Percentiles rank a stretch among this genome's conserved stretches.
phyloP scores from a whole-genome alignment of 169 alveolate genomes.

The Perkinsus marinus region DNA sequence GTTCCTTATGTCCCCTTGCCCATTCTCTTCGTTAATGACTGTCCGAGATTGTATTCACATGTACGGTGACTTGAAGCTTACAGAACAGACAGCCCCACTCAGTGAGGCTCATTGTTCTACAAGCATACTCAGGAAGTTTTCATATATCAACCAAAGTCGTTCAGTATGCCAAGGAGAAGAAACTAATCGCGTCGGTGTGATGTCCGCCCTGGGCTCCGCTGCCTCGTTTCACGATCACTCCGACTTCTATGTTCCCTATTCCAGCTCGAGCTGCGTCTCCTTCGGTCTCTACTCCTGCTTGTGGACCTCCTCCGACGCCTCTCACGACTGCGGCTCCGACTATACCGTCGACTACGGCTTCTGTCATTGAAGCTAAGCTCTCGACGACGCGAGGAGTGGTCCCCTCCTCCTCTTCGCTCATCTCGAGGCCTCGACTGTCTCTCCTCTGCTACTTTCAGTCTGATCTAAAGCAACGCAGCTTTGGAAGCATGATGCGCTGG shows the following conservation, averaged over 20 bases:
- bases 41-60: too few relatives aligned
- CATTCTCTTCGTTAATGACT: too few relatives aligned
- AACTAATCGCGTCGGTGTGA: background rate
- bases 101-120: too few relatives aligned
- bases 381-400: background rate
- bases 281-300: too few relatives aligned
- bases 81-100: too few relatives aligned
- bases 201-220: background rate
- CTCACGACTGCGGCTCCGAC: background rate
- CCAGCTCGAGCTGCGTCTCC: too few relatives aligned
- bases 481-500: background rate
- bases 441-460: background rate
- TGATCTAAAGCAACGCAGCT: background rate
- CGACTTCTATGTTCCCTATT: too few relatives aligned
- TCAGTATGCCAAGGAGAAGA: background rate
- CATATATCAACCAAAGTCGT: too few relatives aligned
- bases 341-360: background rate
- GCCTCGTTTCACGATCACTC: background rate
- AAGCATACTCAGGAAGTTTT: too few relatives aligned
- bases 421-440: background rate
- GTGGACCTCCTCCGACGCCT: background rate
- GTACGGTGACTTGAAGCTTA: too few relatives aligned
- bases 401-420: background rate
- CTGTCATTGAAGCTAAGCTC: background rate
- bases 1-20: too few relatives aligned